Conservation (phyloP, 108 stramenopile species). For the Craspedostauros australis region DNA sequence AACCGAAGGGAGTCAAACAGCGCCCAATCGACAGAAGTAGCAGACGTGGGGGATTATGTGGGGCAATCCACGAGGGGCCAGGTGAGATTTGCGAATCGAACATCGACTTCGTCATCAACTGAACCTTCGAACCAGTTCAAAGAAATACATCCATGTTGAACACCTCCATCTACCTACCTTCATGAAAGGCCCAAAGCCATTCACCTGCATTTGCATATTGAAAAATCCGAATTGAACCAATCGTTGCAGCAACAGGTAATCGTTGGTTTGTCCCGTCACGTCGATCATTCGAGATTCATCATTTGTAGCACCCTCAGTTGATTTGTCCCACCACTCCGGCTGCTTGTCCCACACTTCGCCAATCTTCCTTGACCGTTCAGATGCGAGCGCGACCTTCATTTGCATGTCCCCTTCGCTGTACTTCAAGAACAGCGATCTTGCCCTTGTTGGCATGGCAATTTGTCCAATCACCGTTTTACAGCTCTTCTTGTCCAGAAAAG, state of each 20-base stretch:
- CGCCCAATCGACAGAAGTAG: too few relatives aligned
- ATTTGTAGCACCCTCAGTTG: constrained; percentile 21
- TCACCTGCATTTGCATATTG: constrained; percentile 7
- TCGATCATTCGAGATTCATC: constrained; percentile 12
- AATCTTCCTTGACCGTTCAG: constrained; percentile 30
- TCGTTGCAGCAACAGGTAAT: constrained; percentile 9
- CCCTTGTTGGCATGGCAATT: constrained; percentile 56
- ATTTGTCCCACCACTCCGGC: constrained; percentile 58
- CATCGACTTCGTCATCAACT: too few relatives aligned
- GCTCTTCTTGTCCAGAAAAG: constrained; percentile 53
- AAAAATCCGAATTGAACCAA: constrained; percentile 24
- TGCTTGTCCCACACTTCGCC: constrained; percentile 54
- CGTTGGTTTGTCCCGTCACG: too few relatives aligned
- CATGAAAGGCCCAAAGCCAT: constrained; percentile 9
- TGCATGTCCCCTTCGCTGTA: constrained; percentile 25
- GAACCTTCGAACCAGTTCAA: too few relatives aligned
- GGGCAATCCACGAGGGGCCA: neutral
- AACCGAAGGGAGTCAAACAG: too few relatives aligned
- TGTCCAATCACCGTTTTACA: constrained; percentile 61
- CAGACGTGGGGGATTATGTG: too few relatives aligned
- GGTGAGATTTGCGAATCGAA: constrained; percentile 1
- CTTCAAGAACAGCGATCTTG: constrained; percentile 54
- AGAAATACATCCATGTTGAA: neutral
- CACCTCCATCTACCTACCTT: constrained; percentile 5
- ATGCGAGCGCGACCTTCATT: constrained; percentile 31